A percentile compares a stretch with the other conserved stretches of the same genome.
phyloP scores from a whole-genome alignment of 108 stramenopile genomes.

The Asterionellopsis glacialis region DNA sequence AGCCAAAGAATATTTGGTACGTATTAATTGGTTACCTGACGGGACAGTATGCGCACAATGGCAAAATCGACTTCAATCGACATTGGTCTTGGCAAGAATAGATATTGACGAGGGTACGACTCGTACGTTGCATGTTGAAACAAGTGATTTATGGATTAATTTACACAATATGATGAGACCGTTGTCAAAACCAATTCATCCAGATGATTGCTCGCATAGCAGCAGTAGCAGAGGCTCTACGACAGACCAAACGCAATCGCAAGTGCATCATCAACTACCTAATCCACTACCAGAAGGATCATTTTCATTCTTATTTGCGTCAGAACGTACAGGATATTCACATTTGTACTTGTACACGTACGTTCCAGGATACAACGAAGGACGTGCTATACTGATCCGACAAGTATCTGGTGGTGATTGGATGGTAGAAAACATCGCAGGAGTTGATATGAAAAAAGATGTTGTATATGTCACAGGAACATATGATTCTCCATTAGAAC shows the following conservation, averaged over 20 bases:
- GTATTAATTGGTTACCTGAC: slow-evolving; percentile 83
- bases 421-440: slow-evolving; percentile 76
- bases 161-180: slow-evolving; percentile 76
- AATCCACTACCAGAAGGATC: slow-evolving; percentile 50
- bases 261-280: slow-evolving; percentile 14
- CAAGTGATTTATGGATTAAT: slow-evolving; percentile 85
- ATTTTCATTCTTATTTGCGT: slow-evolving; percentile 81
- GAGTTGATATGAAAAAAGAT: slow-evolving; percentile 59
- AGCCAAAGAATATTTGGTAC: slow-evolving; percentile 73
- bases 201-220: slow-evolving; percentile 29
- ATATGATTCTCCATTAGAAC: slow-evolving; percentile 69
- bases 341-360: slow-evolving; percentile 89
- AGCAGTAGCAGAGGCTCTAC: slow-evolving; percentile 1
- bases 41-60: slow-evolving; percentile 75
- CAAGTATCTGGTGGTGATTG: slow-evolving; percentile 62
- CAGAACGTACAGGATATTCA: slow-evolving; percentile 76
- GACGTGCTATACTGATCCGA: slow-evolving; percentile 46
- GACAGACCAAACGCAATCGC: not conserved
- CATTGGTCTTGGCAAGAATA: slow-evolving; percentile 52
- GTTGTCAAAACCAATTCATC: slow-evolving; percentile 49
- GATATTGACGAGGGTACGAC: slow-evolving; percentile 39
- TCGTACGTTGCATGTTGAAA: slow-evolving; percentile 61
- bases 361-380: slow-evolving; percentile 44
- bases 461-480: slow-evolving; percentile 84
- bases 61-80: slow-evolving; percentile 79